Evolutionary conservation across 108 stramenopile species (phyloP).

Genomic region (Seminavis robusta): DNA sequence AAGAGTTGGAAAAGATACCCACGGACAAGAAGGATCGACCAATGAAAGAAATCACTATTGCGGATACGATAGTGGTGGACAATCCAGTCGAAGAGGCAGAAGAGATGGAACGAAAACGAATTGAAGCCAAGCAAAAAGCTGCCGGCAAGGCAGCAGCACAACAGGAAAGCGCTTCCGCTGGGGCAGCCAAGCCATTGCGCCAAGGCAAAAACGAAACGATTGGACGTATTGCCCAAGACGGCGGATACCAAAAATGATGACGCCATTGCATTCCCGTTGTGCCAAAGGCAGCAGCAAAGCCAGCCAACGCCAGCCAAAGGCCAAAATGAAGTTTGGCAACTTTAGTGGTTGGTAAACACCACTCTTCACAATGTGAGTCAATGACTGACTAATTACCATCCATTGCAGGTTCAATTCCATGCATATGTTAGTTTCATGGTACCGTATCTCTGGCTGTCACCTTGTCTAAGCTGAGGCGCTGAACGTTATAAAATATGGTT

Average conservation of each 20-base stretch:
- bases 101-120: conserved; percentile 40
- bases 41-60: conserved; percentile 25
- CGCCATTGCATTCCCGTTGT: conserved; percentile 5
- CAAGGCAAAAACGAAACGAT: background rate
- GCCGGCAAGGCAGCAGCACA: conserved; percentile 10
- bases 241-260: background rate
- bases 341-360: conserved; percentile 67
- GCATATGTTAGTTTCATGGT: too few species aligned
- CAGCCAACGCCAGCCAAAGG: background rate
- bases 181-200: background rate
- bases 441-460: too few species aligned
- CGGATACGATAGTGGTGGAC: conserved; percentile 34
- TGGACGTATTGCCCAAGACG: conserved; percentile 1
- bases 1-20: conserved; percentile 30
- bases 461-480: too few species aligned
- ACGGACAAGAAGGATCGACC: conserved; percentile 81
- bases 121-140: conserved; percentile 30
- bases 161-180: conserved; percentile 14
- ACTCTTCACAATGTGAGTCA: background rate
- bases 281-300: background rate
- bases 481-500: too few species aligned
- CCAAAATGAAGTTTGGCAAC: conserved; percentile 62
- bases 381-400: too few species aligned
- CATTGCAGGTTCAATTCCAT: too few species aligned
- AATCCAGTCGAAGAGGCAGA: conserved; percentile 59